Base-by-base conservation (phyloP, 768 basidiomycete species). In the Russula olivacea region DNA sequence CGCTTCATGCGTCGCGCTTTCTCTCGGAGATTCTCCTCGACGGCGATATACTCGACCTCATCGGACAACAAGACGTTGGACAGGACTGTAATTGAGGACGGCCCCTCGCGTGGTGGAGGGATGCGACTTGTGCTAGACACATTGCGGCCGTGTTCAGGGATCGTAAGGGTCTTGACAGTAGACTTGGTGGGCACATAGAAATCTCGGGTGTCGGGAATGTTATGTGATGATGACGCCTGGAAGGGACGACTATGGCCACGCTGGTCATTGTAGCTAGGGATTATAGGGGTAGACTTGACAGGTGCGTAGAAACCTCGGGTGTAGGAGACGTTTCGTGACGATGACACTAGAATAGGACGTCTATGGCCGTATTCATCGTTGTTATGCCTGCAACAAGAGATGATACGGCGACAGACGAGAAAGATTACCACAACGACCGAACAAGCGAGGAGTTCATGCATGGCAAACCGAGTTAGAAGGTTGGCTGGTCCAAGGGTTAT, bases 21-120 rank as follows among this genome's bases (percentile, higher is more conserved):
- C 12, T 55, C 40, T 12, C 63, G 58, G 41, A 60, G 58, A n/a
- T 43, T 32, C 23, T 49, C 40, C 40, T 51, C 49, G 32, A 36
- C 5, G 6, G 3, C 17, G 5, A 36, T 12, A 36, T 12, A 10
- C 36, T 9, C 21, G 9, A 4, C 19, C 19, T 47, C 40, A 3
- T 53, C 58, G 10, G 47, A 41, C 12, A 36, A 25, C 21, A 36
- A 25, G 34, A 12, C 14, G 2, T 34, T 7, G 19, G 36, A 36
- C 36, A 36, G 12, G 36, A 36, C 36, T 36, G 12, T 36, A 12
- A 12, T 36, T 5, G 36, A 36, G 12, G 36, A 36, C 14, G 36
- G 36, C 36, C 36, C 36, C 36, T 36, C 12, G 36, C 36, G 12
- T 36, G 36, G 36, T 12, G 36, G 36, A 36, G 36, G 36, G 36